Base-by-base conservation (phyloP, 176 grass and related monocot species). In the Zoysia japonica region DNA sequence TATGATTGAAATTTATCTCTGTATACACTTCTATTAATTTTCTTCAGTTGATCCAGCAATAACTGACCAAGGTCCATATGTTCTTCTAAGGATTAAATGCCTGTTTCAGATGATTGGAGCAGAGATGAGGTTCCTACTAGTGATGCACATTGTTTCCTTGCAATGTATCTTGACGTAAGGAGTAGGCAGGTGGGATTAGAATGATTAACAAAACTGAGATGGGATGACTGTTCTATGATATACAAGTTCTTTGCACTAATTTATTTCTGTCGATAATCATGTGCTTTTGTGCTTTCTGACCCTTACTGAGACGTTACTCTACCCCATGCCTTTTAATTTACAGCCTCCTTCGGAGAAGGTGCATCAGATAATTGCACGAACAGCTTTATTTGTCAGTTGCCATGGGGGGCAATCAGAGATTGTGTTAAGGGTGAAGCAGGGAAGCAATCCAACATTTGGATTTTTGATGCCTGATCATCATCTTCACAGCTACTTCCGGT, bases 101-200 rank as follows among this genome's bases (percentile, higher is more conserved):
- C 73, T 91, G 48, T 93, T 92, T 94, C 96, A 98, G 92, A 94
- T 94, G 90, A 88, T 89, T 93, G 96, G 88, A 90, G 96, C 92
- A 92, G 92, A 93, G 96, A 92, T 93, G 92, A 94, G 88, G 96
- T 94, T 88, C 83, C 78, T 93, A 88, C 91, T 94, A 93, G 54
- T 85, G 85, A 90, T 93, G 83, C 80, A 84, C 80, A 82, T 74
- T 90, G 83, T 90, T 90, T 86, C 88, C 77, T 92, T 98, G 74
- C 85, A 82, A 89, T 94, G 80, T 91, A 82, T 88, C 87, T 85
- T 97, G 92, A 98, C 76, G 92, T 98, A 89, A 91, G 90, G 83
- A 87, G 87, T 90, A 85, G 85, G 80, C 82, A 94, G 94, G 94
- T 97, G 89, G 94, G 94, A 92, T 97, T 88, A 92, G 87, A 90